Evolutionary conservation across 768 basidiomycete species (phyloP).

Genomic region (Pisolithus marmoratus): DNA sequence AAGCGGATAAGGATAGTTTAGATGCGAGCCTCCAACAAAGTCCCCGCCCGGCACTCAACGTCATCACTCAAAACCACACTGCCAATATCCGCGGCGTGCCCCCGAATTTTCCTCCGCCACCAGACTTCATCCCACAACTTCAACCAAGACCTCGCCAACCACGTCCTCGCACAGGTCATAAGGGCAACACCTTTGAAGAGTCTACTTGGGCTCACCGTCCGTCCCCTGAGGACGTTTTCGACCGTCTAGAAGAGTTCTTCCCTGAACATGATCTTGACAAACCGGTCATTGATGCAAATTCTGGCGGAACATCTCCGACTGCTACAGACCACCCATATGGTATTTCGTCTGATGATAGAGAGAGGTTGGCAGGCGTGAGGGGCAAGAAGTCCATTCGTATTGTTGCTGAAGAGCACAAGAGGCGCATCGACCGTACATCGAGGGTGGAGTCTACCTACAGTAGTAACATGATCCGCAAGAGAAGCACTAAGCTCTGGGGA

Average conservation of each 20-base stretch:
- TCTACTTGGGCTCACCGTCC: slow-evolving; percentile 88
- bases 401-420: slow-evolving; percentile 86
- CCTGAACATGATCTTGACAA: slow-evolving; percentile 94
- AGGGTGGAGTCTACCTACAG: slow-evolving; percentile 49
- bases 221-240: slow-evolving; percentile 87
- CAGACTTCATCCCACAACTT: slow-evolving; percentile 10
- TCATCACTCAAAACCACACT: slow-evolving; percentile 19
- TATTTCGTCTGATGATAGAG: slow-evolving; percentile 27
- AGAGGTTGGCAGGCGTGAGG: slow-evolving; percentile 41
- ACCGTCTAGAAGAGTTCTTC: slow-evolving; percentile 91
- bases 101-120: slow-evolving; percentile 17
- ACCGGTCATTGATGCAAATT: slow-evolving; percentile 84
- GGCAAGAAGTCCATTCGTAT: slow-evolving; percentile 90
- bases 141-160: slow-evolving; percentile 12
- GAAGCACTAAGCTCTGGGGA: slow-evolving; percentile 95
- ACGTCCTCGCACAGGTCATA: slow-evolving; percentile 27
- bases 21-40: slow-evolving; percentile 13
- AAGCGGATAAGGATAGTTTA: slow-evolving; percentile 10
- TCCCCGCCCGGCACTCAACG: slow-evolving; percentile 27
- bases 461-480: slow-evolving; percentile 57
- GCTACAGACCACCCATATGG: slow-evolving; percentile 45
- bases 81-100: slow-evolving; percentile 10
- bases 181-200: slow-evolving; percentile 58
- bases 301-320: slow-evolving; percentile 76
- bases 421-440: slow-evolving; percentile 64